Conservation (phyloP, 2,329 filamentous ascomycete genomes). For the Fusarium temperatum region DNA sequence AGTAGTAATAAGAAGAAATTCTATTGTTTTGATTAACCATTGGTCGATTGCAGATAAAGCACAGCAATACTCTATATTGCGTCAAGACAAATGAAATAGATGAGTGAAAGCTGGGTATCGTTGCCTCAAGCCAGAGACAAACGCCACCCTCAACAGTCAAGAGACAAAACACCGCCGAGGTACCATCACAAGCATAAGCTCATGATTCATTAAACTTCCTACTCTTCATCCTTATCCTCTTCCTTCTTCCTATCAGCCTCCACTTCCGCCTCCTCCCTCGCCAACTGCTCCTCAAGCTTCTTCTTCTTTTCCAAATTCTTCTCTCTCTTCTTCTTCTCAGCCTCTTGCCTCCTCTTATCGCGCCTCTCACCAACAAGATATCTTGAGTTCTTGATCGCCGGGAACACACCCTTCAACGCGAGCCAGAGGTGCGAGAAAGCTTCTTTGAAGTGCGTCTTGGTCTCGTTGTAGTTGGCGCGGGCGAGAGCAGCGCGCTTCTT, state of each 20-base stretch:
- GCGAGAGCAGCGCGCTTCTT: conserved; percentile 3
- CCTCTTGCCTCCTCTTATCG: background rate
- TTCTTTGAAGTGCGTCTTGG: background rate
- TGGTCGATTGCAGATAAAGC: fast-evolving
- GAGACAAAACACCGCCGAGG: background rate
- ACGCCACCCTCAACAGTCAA: background rate
- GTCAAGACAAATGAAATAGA: background rate
- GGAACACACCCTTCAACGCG: background rate
- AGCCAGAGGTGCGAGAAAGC: conserved; percentile 2
- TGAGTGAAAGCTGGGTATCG: background rate
- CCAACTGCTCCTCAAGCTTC: conserved; percentile 4
- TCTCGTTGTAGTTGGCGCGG: conserved; percentile 12
- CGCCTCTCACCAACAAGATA: background rate
- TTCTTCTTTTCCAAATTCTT: background rate
- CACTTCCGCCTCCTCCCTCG: background rate
- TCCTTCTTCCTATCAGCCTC: background rate
- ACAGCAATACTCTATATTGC: background rate
- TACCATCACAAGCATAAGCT: background rate
- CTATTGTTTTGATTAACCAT: background rate
- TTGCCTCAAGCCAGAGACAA: background rate
- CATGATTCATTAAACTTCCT: background rate
- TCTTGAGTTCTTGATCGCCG: background rate
- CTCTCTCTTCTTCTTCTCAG: background rate
- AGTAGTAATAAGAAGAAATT: too few species aligned
- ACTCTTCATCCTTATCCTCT: background rate